Conservation (phyloP, 768 basidiomycete genomes). For the Cubamyces sp. region DNA sequence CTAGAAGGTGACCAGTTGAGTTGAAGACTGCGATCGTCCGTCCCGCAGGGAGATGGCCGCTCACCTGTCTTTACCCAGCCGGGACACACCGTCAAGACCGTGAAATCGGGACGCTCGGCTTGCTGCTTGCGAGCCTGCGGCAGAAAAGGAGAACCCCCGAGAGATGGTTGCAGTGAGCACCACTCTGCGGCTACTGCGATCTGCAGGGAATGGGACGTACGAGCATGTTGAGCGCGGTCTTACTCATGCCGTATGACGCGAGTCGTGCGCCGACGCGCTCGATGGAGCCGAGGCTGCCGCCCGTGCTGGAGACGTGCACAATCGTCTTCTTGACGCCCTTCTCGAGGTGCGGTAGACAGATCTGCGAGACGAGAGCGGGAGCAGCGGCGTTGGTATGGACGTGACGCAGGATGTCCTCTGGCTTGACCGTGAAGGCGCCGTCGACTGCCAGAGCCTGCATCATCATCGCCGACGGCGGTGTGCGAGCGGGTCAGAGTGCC, state of each 20-base stretch:
- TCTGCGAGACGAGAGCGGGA: conserved; percentile 39
- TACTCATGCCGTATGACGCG: conserved; percentile 42
- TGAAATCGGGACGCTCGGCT: conserved; percentile 38
- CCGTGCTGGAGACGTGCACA: conserved; percentile 38
- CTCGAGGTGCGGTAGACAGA: conserved; percentile 40
- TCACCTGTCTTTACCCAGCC: conserved; percentile 46
- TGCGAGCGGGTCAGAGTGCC: not conserved
- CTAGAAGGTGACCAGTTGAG: no score
- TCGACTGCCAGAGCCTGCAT: conserved; percentile 28
- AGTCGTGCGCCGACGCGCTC: conserved; percentile 31
- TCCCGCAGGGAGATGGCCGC: not conserved
- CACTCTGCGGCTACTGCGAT: not conserved
- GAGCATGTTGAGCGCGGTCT: conserved; percentile 46
- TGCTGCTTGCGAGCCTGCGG: conserved; percentile 43
- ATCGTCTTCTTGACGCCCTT: conserved; percentile 38
- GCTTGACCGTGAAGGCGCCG: conserved; percentile 32
- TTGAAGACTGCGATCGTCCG: no score
- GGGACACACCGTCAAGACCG: conserved; percentile 38
- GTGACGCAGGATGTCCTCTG: conserved; percentile 27
- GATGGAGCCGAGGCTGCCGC: conserved; percentile 38
- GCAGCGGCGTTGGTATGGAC: conserved; percentile 42
- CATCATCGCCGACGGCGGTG: conserved; percentile 16
- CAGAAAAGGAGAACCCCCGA: not conserved
- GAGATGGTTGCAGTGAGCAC: not conserved
- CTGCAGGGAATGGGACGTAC: conserved; percentile 28